phyloP scores from a whole-genome alignment of 2,329 filamentous ascomycete genomes.

The Cytospora mali region DNA sequence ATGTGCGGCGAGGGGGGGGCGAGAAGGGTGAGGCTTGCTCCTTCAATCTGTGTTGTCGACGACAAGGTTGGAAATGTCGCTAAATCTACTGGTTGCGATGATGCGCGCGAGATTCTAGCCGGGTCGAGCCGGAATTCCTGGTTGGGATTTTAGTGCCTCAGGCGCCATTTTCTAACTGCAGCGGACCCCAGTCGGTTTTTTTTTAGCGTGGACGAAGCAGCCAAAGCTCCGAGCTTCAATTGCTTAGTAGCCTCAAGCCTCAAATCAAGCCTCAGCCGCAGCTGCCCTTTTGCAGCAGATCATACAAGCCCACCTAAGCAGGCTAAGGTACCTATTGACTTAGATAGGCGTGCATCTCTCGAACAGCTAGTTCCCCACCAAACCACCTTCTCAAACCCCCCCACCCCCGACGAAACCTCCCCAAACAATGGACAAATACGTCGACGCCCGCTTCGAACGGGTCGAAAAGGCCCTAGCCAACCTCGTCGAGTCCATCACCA shows the following conservation, averaged over 20 bases:
- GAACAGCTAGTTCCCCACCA: no score
- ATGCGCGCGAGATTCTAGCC: constrained; percentile 27
- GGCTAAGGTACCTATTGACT: no score
- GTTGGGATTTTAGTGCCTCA: constrained; percentile 26
- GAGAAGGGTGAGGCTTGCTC: constrained; percentile 33
- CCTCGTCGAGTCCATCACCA: constrained; percentile 77
- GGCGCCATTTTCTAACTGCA: constrained; percentile 15
- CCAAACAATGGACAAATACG: constrained; percentile 59
- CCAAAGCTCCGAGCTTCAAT: neutral
- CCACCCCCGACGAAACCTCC: no score
- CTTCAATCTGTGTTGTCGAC: constrained; percentile 34
- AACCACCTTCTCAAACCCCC: neutral
- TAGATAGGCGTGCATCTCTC: no score
- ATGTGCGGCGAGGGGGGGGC: constrained; percentile 27
- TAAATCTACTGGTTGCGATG: constrained; percentile 24
- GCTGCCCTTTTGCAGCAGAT: neutral
- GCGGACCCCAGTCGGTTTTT: neutral
- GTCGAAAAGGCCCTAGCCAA: constrained; percentile 68
- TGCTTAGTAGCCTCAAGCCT: constrained; percentile 2
- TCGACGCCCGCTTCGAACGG: constrained; percentile 66
- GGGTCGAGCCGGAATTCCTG: constrained; percentile 22
- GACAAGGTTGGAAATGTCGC: constrained; percentile 27
- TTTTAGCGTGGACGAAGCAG: constrained; percentile 1
- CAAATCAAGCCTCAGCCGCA: neutral
- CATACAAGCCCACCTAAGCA: no score